A percentile compares a stretch with the other conserved stretches of the same genome.
Conservation (phyloP, 31 red algal genomes). For the Odonthalia washingtoniensis region DNA sequence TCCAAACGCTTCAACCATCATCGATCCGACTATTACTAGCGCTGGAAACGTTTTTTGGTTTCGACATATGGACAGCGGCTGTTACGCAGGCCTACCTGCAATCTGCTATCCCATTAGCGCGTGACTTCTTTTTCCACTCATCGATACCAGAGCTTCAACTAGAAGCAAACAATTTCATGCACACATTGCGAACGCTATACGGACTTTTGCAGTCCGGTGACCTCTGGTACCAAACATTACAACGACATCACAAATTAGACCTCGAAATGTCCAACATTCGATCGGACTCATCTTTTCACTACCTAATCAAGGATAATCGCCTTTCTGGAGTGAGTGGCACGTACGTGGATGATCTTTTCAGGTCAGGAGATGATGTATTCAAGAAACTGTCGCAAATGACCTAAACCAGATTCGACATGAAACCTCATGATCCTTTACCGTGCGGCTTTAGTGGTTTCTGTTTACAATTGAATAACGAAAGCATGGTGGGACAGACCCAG, state of each 20-base stretch:
- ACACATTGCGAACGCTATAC: neutral
- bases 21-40: neutral
- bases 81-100: neutral
- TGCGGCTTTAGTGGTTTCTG: no score
- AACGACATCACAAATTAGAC: neutral
- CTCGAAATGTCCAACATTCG: neutral
- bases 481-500: no score
- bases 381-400: no score
- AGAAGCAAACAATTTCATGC: neutral
- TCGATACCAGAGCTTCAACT: neutral
- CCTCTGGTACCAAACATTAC: neutral
- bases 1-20: neutral
- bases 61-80: slow-evolving; percentile 7
- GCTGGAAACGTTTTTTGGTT: neutral
- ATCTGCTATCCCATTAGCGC: neutral
- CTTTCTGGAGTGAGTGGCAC: neutral
- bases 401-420: no score
- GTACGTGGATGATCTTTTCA: neutral
- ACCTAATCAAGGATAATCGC: neutral
- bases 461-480: no score
- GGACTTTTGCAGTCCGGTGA: neutral
- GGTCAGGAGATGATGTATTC: neutral
- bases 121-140: neutral
- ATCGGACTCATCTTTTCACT: no score
- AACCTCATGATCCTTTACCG: no score